Evolutionary conservation across 1,284 basidiomycete species (phyloP).

Genomic region (Puccinia coronata): DNA sequence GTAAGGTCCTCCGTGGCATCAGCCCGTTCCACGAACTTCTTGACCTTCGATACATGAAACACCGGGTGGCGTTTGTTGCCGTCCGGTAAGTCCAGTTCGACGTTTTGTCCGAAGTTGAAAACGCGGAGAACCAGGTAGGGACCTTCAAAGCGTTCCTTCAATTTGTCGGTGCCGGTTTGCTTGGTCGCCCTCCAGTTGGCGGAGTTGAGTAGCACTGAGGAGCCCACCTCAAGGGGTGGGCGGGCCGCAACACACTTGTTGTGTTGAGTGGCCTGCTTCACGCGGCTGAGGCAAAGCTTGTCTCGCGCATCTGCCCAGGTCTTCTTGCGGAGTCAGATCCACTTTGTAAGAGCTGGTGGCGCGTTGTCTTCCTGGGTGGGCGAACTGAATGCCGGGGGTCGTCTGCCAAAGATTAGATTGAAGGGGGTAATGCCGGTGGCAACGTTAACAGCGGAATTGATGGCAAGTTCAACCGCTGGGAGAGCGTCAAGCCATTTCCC

Average conservation of each 20-base stretch:
- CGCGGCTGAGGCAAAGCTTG: not conserved
- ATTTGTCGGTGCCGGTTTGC: not conserved
- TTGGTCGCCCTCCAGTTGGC: not conserved
- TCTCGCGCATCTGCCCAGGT: not conserved
- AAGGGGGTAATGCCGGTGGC: not conserved
- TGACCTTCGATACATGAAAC: not conserved
- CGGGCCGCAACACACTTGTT: not conserved
- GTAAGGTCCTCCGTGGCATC: not conserved
- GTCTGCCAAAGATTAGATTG: not conserved
- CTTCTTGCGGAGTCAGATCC: not conserved
- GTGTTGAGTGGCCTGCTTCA: not conserved
- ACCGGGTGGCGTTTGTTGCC: not conserved
- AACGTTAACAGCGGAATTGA: not conserved
- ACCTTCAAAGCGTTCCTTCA: not conserved
- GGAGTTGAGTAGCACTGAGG: not conserved
- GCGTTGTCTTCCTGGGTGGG: too few relatives aligned
- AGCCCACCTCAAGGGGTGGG: not conserved
- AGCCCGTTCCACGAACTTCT: not conserved
- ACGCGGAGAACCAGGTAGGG: not conserved
- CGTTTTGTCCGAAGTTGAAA: not conserved
- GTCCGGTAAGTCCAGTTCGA: not conserved
- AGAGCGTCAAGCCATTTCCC: slow-evolving; percentile 45
- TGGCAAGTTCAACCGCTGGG: not conserved
- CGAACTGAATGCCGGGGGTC: not conserved
- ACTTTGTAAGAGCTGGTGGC: too few relatives aligned